Percentiles rank a stretch among this genome's conserved stretches.
These are phyloP conservation scores for Tuber borchii DNA, from an alignment of 495 filamentous ascomycete genomes.

Conservation along the genomic window DNA sequence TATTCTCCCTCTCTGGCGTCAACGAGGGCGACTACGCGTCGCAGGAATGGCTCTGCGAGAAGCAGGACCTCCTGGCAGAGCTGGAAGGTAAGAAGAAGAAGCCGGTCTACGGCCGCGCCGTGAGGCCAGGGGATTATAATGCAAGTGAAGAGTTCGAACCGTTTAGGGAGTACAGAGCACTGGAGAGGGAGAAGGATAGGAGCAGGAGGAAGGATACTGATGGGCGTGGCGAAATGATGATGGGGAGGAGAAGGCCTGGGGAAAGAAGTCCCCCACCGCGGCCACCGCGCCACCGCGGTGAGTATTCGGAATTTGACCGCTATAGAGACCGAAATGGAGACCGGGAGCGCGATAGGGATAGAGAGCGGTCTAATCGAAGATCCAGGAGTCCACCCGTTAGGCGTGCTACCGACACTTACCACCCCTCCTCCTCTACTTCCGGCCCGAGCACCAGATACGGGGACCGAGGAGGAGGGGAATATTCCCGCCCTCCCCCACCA, in stretches of 20 bases:
- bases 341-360: neutral
- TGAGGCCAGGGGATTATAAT: neutral
- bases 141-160: neutral
- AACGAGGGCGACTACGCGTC: constrained; percentile 21
- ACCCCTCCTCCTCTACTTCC: neutral
- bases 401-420: neutral
- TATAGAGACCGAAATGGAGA: constrained; percentile 9
- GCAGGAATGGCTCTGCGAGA: constrained; percentile 30
- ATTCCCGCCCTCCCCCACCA: neutral
- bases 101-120: neutral
- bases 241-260: constrained; percentile 5
- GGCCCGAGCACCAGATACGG: neutral
- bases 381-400: neutral
- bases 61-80: constrained; percentile 23
- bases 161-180: neutral
- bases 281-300: constrained; percentile 9
- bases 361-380: neutral
- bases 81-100: constrained; percentile 3
- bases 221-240: neutral
- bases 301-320: constrained; percentile 20
- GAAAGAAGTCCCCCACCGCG: constrained; percentile 7
- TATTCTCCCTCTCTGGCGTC: constrained; percentile 31
- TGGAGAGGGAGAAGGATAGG: constrained; percentile 5
- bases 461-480: neutral
- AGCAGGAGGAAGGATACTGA: neutral